These are phyloP conservation scores for Vaucheria bursata DNA, from an alignment of 352 stramenopile genomes.

Conservation along the genomic window DNA sequence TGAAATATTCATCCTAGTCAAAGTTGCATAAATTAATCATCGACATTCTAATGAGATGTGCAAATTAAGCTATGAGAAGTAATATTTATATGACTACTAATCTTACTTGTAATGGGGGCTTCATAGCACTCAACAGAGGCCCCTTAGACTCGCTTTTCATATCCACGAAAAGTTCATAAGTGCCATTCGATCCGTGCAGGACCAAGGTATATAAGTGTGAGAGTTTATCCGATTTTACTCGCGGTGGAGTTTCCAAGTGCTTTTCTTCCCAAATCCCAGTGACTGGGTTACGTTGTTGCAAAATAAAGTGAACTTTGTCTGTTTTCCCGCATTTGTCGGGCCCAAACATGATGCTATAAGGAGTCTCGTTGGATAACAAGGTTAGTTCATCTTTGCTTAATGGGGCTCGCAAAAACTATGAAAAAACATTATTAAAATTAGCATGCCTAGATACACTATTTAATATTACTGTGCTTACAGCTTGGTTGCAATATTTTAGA, in stretches of 20 bases:
- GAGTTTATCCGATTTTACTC: slow-evolving; percentile 60
- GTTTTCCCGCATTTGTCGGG: slow-evolving; percentile 81
- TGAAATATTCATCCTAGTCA: no score
- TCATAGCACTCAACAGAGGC: slow-evolving; percentile 68
- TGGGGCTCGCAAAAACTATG: slow-evolving; percentile 30
- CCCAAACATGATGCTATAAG: slow-evolving; percentile 90
- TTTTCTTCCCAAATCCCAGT: slow-evolving; percentile 84
- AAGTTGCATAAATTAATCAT: no score
- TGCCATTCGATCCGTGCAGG: slow-evolving; percentile 63
- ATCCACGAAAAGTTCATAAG: slow-evolving; percentile 81
- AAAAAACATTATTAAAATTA: background rate
- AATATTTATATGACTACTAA: no score
- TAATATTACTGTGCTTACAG: background rate
- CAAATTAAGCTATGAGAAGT: no score
- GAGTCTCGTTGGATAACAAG: slow-evolving; percentile 65
- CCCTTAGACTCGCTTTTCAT: slow-evolving; percentile 66
- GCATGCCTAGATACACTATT: background rate
- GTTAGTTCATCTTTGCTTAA: slow-evolving; percentile 45
- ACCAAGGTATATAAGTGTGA: slow-evolving; percentile 83
- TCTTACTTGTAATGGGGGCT: slow-evolving; percentile 61
- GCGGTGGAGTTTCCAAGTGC: slow-evolving; percentile 67
- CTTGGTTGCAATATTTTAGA: background rate
- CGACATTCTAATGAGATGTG: no score
- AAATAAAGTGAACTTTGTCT: slow-evolving; percentile 89
- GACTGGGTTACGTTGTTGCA: slow-evolving; percentile 82